A percentile compares a stretch with the other conserved stretches of the same genome.
Conservation (phyloP, 208 protist genomes). For the Crithidia brevicula region DNA sequence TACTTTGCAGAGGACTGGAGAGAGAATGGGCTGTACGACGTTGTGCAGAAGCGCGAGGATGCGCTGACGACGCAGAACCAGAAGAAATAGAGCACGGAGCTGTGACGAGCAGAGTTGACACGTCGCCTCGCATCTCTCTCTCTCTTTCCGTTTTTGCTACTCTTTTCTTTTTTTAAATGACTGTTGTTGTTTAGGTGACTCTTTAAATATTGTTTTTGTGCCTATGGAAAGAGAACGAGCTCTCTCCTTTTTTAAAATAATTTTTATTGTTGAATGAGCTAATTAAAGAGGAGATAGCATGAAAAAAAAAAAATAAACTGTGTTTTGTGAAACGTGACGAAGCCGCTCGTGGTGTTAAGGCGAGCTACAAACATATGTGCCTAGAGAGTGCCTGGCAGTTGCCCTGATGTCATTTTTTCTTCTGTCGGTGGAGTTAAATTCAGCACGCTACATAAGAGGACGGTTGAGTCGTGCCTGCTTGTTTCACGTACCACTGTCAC, state of each 20-base stretch:
- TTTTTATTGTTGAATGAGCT: no score
- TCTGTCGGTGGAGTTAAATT: no score
- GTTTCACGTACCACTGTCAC: no score
- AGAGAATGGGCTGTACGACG: conserved; percentile 65
- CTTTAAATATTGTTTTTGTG: neutral
- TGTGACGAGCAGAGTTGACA: neutral
- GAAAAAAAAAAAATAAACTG: conserved; percentile 16
- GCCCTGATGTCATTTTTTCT: no score
- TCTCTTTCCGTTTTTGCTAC: neutral
- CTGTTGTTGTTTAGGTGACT: no score
- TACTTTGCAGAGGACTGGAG: conserved; percentile 70
- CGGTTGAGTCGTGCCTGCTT: no score
- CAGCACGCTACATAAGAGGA: no score
- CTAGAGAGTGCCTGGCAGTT: no score
- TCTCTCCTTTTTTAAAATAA: conserved; percentile 7
- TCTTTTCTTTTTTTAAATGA: no score
- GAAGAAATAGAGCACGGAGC: neutral
- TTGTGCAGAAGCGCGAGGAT: conserved; percentile 33
- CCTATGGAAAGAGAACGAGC: neutral
- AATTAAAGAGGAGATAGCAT: no score
- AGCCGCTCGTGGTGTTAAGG: no score
- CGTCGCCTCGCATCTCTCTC: neutral
- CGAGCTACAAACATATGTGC: no score
- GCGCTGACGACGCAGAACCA: conserved; percentile 7
- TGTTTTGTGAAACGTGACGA: conserved; percentile 8